Evolutionary conservation across 768 basidiomycete genomes (phyloP).

Genomic region (Suillus subaureus): DNA sequence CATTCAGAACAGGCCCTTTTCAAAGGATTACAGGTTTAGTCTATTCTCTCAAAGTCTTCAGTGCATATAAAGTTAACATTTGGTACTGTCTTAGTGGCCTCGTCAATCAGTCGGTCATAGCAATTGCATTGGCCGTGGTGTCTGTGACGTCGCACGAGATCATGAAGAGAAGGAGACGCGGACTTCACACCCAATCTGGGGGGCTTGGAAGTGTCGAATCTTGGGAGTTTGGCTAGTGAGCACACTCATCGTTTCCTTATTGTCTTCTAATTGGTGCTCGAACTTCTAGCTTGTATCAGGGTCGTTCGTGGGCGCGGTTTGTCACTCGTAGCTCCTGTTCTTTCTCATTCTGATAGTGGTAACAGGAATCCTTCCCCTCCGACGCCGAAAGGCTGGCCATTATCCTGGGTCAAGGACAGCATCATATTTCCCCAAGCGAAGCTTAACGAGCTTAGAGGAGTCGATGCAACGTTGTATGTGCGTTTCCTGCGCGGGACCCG

Average conservation of each 20-base stretch:
- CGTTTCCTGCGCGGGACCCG: constrained; percentile 75
- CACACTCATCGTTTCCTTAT: constrained; percentile 10
- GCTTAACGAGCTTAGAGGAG: constrained; percentile 63
- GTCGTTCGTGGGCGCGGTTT: constrained; percentile 75
- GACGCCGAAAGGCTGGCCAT: constrained; percentile 57
- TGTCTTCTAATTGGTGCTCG: constrained; percentile 9
- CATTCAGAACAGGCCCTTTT: constrained; percentile 59
- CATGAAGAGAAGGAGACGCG: constrained; percentile 68
- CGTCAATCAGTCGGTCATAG: constrained; percentile 74
- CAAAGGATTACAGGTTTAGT: constrained; percentile 61
- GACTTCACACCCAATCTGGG: constrained; percentile 31
- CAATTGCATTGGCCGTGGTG: constrained; percentile 54
- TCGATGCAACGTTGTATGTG: constrained; percentile 77
- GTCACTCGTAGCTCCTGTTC: constrained; percentile 16
- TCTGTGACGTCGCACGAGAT: constrained; percentile 66
- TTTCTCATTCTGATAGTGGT: constrained; percentile 2
- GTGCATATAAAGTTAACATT: constrained; percentile 2
- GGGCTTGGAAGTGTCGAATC: constrained; percentile 70
- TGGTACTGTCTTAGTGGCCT: constrained; percentile 54
- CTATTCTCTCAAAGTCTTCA: constrained; percentile 2
- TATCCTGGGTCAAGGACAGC: constrained; percentile 70
- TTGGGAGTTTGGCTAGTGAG: constrained; percentile 87
- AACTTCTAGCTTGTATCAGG: constrained; percentile 64
- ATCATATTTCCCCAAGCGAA: constrained; percentile 59
- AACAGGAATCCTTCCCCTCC: constrained; percentile 58